Conservation (phyloP, 148 eudicot genomes). For the Oxyria digyna region DNA sequence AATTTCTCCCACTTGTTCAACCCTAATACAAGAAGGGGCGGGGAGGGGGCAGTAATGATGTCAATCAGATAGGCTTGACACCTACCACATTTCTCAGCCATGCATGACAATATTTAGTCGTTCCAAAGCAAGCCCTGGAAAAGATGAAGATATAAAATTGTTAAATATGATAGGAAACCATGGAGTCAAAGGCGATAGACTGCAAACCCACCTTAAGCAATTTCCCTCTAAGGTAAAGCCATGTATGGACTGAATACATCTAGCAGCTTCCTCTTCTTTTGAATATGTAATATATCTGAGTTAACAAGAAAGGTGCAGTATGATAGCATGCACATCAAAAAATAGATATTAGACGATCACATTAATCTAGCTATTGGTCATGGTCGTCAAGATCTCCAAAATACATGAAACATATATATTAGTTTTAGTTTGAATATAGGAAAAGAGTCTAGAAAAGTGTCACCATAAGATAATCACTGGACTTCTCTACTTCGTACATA, state of each 20-base stretch:
- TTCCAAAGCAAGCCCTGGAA: constrained; percentile 94
- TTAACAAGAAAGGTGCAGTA: not conserved
- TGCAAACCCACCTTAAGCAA: constrained; percentile 45
- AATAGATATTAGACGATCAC: not conserved
- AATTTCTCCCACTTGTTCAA: not conserved
- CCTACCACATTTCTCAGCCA: constrained; percentile 94
- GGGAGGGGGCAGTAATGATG: not conserved
- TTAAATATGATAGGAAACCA: not conserved
- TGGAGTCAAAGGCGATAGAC: not conserved
- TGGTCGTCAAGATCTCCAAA: not conserved
- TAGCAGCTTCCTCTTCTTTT: constrained; percentile 91
- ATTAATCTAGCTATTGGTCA: not conserved
- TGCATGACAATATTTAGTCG: constrained; percentile 95
- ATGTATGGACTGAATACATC: constrained; percentile 93
- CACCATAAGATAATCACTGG: not conserved
- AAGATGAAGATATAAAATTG: not conserved
- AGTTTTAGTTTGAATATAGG: too few species aligned
- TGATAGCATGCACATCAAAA: not conserved
- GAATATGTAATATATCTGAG: constrained; percentile 87
- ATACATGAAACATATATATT: not conserved
- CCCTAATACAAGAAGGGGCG: not conserved
- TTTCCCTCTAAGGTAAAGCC: constrained; percentile 73
- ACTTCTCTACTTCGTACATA: not conserved
- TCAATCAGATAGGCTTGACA: not conserved
- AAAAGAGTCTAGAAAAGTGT: not conserved